Conservation (phyloP, 208 protist genomes). For the Leishmania aethiopica region DNA sequence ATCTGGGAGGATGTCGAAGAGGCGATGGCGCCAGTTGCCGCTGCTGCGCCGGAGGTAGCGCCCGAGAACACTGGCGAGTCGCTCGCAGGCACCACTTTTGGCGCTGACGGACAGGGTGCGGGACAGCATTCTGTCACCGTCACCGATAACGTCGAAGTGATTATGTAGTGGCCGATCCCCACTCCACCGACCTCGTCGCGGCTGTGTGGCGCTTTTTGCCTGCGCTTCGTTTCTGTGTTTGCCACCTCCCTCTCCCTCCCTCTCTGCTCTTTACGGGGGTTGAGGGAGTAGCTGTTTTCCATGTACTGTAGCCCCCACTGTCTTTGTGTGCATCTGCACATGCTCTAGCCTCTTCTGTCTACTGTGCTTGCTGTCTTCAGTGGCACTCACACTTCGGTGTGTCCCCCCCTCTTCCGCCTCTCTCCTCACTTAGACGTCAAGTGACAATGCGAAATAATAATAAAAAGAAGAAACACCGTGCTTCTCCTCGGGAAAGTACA, state of each 20-base stretch:
- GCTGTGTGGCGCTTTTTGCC: neutral
- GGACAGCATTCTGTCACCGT: neutral
- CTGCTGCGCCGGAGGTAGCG: neutral
- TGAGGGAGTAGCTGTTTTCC: neutral
- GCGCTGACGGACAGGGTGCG: neutral
- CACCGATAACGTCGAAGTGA: neutral
- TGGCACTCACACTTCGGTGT: neutral
- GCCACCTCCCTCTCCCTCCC: neutral
- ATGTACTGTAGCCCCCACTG: constrained; percentile 8
- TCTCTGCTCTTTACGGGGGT: neutral
- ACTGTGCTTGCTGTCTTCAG: neutral
- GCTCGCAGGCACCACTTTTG: neutral
- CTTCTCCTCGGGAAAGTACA: neutral
- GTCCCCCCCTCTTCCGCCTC: neutral
- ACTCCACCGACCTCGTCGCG: too few relatives aligned
- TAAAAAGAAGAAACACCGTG: neutral
- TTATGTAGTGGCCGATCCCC: neutral
- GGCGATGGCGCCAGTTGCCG: constrained; percentile 44
- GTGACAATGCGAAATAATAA: neutral
- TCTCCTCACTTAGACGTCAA: too few relatives aligned
- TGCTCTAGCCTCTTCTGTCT: neutral
- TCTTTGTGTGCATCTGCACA: neutral
- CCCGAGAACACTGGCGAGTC: constrained; percentile 12
- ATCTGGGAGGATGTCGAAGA: constrained; percentile 83
- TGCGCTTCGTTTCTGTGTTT: neutral